Evolutionary conservation across 2,329 filamentous ascomycete genomes (phyloP).

Genomic region (Cordyceps tenuipes): DNA sequence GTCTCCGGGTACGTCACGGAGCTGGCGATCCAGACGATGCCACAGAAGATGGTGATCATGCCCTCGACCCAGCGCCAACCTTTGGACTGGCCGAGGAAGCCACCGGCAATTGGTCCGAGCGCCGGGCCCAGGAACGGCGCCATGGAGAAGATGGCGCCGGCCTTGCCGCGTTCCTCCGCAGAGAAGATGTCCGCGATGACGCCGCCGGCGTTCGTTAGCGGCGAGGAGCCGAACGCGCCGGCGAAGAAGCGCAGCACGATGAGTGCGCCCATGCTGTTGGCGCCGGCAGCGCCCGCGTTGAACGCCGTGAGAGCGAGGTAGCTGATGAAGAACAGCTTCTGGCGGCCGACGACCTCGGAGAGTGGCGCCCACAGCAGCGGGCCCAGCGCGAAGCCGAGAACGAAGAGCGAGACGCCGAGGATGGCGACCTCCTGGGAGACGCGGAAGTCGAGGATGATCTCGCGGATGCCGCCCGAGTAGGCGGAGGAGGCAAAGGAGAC

Average conservation of each 20-base stretch:
- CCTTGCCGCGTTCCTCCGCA: constrained; percentile 45
- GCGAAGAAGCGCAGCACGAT: constrained; percentile 63
- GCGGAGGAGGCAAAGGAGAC: constrained; percentile 64
- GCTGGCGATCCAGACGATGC: constrained; percentile 46
- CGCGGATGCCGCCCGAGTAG: constrained; percentile 48
- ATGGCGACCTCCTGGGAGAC: constrained; percentile 45
- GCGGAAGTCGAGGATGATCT: constrained; percentile 47
- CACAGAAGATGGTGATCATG: constrained; percentile 53
- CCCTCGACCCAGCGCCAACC: constrained; percentile 61
- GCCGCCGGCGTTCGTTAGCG: constrained; percentile 54
- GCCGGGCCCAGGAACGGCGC: constrained; percentile 57
- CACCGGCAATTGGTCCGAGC: constrained; percentile 52
- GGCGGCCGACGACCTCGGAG: constrained; percentile 54
- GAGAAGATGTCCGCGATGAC: constrained; percentile 57
- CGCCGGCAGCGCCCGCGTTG: constrained; percentile 49
- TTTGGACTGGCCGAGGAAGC: constrained; percentile 50
- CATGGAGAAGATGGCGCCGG: constrained; percentile 51
- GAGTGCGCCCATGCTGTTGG: constrained; percentile 49
- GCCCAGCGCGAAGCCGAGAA: constrained; percentile 53
- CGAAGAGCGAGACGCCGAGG: constrained; percentile 56
- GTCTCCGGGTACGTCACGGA: constrained; percentile 49
- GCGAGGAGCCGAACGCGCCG: constrained; percentile 53
- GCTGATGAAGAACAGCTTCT: constrained; percentile 51
- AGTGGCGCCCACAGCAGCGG: constrained; percentile 60
- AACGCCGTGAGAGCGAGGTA: constrained; percentile 53